Base-by-base conservation (phyloP, 2,329 filamentous ascomycete species). In the Periconia macrospinosa region DNA sequence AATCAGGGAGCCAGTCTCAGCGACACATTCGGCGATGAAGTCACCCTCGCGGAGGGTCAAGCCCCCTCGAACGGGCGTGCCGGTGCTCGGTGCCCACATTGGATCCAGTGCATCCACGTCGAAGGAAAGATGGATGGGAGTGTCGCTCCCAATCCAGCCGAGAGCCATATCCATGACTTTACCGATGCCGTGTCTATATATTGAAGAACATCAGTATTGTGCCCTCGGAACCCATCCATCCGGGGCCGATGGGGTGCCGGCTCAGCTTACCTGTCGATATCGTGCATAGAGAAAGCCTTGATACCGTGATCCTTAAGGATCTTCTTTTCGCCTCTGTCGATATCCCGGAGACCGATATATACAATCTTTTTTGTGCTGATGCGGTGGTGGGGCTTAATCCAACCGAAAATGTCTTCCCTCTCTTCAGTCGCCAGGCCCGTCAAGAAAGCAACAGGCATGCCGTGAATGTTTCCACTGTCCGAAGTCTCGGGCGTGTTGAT, bases 141-240 rank as follows among this genome's bases (percentile, higher is more conserved):
- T 97, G 73, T 97, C 94, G 68, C 81, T 85, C 64, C 94, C 94
- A 62, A 97, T 96, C 79, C 97, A 92, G 30, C 88, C 93, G 49
- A 99, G 83, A n/a, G 93, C 93, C 93, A 97, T 96, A 69, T 97
- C 94, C 79, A 99, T 92, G 60, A 99, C 91, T 61, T 88, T 89
- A 51, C 94, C 94, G 67, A 99, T 99, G 45, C 94, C 94, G 71
- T 97, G 83, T 50, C 91, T 92, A 59, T 45, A 30, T n/a, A 14
- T 8, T 7, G 13, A 40, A 14, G 3, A 46, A 57, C 44, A 63
- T 58, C 45, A 51, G 47, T 30, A 14, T 19, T 14, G n/a, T 18
- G 6, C 20, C 19, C 45, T 27, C 8, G 20, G 30, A 19, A 17
- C n/a, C n/a, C n/a, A 10, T 27, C 23, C n/a, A 37, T 15, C 17